Evolutionary conservation across 129 eudicot species (phyloP).

Genomic region (Lactuca saligna): DNA sequence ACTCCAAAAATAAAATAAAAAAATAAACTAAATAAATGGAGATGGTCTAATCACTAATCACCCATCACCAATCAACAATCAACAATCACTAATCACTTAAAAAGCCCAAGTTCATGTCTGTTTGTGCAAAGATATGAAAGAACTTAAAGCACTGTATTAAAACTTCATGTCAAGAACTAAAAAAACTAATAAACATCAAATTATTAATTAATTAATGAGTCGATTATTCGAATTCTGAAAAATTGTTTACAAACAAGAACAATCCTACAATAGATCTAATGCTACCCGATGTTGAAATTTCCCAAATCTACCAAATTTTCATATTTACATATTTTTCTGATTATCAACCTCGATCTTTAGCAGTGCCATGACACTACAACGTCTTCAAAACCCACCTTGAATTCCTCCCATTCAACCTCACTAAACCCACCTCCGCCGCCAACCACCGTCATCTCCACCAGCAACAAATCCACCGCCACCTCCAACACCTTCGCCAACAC

Average conservation of each 20-base stretch:
- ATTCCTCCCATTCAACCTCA: slow-evolving; percentile 66
- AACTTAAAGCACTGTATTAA: too few relatives aligned
- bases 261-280: not conserved
- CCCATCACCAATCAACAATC: too few relatives aligned
- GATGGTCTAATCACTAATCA: too few relatives aligned
- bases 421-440: slow-evolving; percentile 46
- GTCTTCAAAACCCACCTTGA: slow-evolving; percentile 53
- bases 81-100: too few relatives aligned
- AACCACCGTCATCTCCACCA: slow-evolving; percentile 68
- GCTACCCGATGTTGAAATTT: slow-evolving; percentile 4
- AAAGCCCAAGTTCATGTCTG: too few relatives aligned
- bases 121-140: too few relatives aligned
- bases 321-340: slow-evolving; percentile 19
- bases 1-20: too few relatives aligned
- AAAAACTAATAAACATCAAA: too few relatives aligned
- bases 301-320: slow-evolving; percentile 7
- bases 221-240: not conserved
- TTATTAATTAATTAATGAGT: not conserved
- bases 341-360: not conserved
- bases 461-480: slow-evolving; percentile 53
- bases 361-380: slow-evolving; percentile 51
- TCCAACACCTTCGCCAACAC: slow-evolving; percentile 48
- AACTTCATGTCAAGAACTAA: too few relatives aligned
- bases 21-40: too few relatives aligned
- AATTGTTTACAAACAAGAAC: slow-evolving; percentile 22